Evolutionary conservation across 176 grass and related monocot genomes (phyloP).

Genomic region (Oropetium thomaeum): DNA sequence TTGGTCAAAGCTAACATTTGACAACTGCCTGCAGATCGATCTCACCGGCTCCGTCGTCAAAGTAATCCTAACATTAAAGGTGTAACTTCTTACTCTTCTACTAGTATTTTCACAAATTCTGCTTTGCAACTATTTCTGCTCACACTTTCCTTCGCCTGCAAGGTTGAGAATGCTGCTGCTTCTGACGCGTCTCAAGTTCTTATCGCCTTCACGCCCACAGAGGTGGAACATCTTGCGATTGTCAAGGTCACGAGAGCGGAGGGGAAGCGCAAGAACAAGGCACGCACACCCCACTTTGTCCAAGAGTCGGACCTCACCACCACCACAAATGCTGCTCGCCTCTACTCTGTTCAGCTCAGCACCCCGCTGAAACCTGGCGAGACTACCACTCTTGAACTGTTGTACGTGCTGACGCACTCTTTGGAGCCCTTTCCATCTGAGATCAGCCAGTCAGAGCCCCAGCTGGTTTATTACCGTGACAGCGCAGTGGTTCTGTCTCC

Average conservation of each 20-base stretch:
- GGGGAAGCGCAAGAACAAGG: conserved; percentile 64
- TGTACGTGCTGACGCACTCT: conserved; percentile 65
- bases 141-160: conserved; percentile 2
- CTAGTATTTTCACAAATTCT: neutral
- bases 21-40: conserved; percentile 64
- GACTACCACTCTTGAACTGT: conserved; percentile 52
- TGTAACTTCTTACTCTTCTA: conserved; percentile 13
- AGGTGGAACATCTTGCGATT: conserved; percentile 65
- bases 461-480: conserved; percentile 86
- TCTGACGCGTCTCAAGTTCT: conserved; percentile 59
- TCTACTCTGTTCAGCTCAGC: conserved; percentile 68
- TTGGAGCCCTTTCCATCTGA: conserved; percentile 87
- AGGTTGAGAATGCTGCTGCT: conserved; percentile 73
- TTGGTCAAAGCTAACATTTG: neutral
- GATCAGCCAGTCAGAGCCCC: conserved; percentile 80
- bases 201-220: conserved; percentile 62
- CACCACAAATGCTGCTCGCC: conserved; percentile 34
- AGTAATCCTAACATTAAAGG: conserved; percentile 73
- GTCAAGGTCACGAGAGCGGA: conserved; percentile 58
- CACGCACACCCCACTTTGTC: conserved; percentile 36
- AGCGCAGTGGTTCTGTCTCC: conserved; percentile 69
- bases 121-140: neutral
- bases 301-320: conserved; percentile 25
- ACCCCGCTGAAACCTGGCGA: conserved; percentile 54
- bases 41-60: conserved; percentile 70